phyloP scores from a whole-genome alignment of 2,329 filamentous ascomycete species.

The Alternaria triticina region DNA sequence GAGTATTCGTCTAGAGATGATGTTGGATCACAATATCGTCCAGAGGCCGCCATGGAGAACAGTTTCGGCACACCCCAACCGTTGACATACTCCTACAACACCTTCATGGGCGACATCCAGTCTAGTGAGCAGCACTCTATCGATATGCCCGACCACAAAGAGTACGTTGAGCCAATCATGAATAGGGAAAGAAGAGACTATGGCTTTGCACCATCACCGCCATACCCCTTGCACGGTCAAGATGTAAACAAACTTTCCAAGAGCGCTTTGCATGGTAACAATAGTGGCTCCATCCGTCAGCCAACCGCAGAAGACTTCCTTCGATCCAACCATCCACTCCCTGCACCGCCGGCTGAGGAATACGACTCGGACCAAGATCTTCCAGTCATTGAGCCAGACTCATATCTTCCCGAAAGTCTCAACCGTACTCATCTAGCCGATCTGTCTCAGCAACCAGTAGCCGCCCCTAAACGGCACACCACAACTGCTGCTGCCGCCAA shows the following conservation, averaged over 20 bases:
- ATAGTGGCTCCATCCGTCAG: not conserved
- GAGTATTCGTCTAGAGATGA: not conserved
- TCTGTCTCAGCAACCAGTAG: not conserved
- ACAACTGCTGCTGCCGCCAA: not conserved
- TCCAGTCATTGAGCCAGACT: conserved; percentile 7
- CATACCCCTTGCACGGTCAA: conserved; percentile 2
- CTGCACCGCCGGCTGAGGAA: not conserved
- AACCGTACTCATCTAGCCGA: not conserved
- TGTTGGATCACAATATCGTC: not conserved
- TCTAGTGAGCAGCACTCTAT: not conserved
- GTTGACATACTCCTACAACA: not conserved
- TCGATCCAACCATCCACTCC: not conserved
- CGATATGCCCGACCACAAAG: conserved; percentile 4
- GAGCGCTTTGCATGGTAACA: not conserved
- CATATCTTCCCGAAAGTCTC: not conserved
- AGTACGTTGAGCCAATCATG: not conserved
- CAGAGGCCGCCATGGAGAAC: not conserved
- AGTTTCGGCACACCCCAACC: not conserved
- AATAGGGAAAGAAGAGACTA: not conserved
- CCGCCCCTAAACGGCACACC: not conserved
- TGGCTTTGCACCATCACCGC: not conserved
- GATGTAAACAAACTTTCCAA: not conserved
- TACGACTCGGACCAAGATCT: conserved; percentile 9
- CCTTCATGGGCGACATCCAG: not conserved
- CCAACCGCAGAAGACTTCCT: conserved; percentile 8